These are phyloP conservation scores for Hamamelis virginiana DNA, from an alignment of 164 flowering plant species.

Conservation along the genomic window DNA sequence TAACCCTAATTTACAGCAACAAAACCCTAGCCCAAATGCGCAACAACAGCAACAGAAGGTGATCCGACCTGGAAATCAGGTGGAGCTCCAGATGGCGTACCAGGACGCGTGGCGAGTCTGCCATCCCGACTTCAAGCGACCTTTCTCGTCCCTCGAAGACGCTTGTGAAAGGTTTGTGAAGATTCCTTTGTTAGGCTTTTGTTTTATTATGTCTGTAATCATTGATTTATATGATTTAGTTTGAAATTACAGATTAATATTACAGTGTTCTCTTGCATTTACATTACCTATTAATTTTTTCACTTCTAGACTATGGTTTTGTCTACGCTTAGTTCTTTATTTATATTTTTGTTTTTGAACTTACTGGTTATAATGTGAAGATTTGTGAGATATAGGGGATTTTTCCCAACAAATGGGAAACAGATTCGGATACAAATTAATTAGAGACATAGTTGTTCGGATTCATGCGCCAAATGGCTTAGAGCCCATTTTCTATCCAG, in stretches of 20 bases:
- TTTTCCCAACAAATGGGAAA: background rate
- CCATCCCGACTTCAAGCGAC: constrained; percentile 90
- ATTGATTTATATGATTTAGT: too few relatives aligned
- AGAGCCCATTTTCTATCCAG: background rate
- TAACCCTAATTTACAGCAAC: constrained; percentile 30
- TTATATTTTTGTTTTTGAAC: background rate
- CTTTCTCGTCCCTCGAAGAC: constrained; percentile 90
- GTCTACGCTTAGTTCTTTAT: too few relatives aligned
- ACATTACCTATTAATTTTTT: too few relatives aligned
- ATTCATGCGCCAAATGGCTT: background rate
- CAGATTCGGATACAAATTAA: background rate
- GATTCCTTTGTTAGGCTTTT: background rate
- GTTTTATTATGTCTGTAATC: background rate
- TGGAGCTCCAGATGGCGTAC: constrained; percentile 90
- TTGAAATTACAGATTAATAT: too few relatives aligned
- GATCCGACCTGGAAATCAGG: constrained; percentile 44
- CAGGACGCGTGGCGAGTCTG: constrained; percentile 98
- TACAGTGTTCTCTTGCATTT: too few relatives aligned
- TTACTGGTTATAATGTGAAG: background rate
- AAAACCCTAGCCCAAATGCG: constrained; percentile 28
- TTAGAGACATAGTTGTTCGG: background rate
- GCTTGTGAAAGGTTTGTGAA: constrained; percentile 86
- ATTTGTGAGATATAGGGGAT: background rate
- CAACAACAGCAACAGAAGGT: constrained; percentile 47
- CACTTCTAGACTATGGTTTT: too few relatives aligned